These are phyloP conservation scores for Hermanozyma aechmeae DNA, from an alignment of 805 yeast species.

Conservation along the genomic window DNA sequence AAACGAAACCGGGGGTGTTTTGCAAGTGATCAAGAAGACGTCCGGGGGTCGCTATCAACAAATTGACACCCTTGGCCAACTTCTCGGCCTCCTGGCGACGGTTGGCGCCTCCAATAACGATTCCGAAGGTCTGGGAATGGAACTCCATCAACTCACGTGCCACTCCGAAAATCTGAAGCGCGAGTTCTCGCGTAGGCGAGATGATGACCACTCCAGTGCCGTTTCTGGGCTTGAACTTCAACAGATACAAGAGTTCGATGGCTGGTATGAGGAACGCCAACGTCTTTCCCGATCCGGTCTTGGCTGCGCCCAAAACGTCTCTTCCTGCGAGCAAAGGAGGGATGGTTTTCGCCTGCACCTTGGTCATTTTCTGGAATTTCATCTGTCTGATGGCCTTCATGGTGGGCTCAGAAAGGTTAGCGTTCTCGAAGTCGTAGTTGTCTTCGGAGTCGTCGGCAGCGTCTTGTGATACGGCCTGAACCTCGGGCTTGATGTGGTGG, in stretches of 20 bases:
- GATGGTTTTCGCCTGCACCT: conserved; percentile 90
- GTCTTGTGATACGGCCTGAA: conserved; percentile 10
- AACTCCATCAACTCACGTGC: conserved; percentile 87
- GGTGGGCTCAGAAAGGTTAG: conserved; percentile 72
- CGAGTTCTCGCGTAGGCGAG: conserved; percentile 96
- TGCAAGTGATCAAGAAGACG: conserved; percentile 93
- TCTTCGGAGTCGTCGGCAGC: conserved; percentile 17
- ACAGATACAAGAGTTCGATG: conserved; percentile 78
- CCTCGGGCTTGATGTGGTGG: conserved; percentile 22
- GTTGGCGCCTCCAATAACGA: conserved; percentile 97
- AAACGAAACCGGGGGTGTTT: conserved; percentile 88
- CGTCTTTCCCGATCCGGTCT: conserved; percentile 98
- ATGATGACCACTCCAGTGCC: conserved; percentile 96
- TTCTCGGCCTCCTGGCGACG: conserved; percentile 97
- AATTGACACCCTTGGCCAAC: conserved; percentile 84
- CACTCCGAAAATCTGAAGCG: conserved; percentile 95
- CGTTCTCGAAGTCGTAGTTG: conserved; percentile 27
- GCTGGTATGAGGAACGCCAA: conserved; percentile 95
- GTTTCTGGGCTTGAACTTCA: conserved; percentile 93
- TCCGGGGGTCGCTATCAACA: conserved; percentile 96
- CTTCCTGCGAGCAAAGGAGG: conserved; percentile 95
- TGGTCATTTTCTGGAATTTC: conserved; percentile 91
- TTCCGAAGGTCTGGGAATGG: conserved; percentile 91
- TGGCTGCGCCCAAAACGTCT: conserved; percentile 98
- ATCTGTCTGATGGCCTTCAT: conserved; percentile 69